A percentile compares a stretch with the other conserved stretches of the same genome.
These are phyloP conservation scores for Metarhizium humberi DNA, from an alignment of 2,329 filamentous ascomycete species.

Conservation along the genomic window DNA sequence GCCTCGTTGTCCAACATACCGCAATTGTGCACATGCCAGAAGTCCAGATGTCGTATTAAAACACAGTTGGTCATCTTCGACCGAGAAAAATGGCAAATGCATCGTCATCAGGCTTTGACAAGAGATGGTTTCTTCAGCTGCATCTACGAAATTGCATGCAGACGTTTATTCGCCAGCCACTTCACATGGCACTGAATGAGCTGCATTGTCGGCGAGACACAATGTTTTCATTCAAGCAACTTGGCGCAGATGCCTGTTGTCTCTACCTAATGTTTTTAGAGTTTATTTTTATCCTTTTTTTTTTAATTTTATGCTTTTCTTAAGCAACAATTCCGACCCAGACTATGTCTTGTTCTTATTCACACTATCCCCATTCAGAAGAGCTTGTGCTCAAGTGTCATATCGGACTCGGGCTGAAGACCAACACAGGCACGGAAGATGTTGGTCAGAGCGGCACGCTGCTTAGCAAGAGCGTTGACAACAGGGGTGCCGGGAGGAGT, in stretches of 20 bases:
- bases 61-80: background rate
- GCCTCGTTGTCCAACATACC: background rate
- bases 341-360: constrained; percentile 1
- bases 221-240: constrained; percentile 1
- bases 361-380: constrained; percentile 42
- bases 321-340: background rate
- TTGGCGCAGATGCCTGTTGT: constrained; percentile 8
- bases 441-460: constrained; percentile 88
- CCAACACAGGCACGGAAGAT: constrained; percentile 98
- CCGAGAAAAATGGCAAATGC: background rate
- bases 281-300: background rate
- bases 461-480: constrained; percentile 91
- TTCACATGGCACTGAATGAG: background rate
- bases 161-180: background rate
- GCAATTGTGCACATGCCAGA: too few species aligned
- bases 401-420: constrained; percentile 93
- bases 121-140: background rate
- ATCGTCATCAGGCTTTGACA: background rate
- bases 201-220: background rate
- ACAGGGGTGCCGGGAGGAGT: constrained; percentile 93
- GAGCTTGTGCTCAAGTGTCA: constrained; percentile 98
- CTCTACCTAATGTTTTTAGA: constrained; percentile 11
- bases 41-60: too few species aligned
- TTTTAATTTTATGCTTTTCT: background rate
- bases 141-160: background rate